phyloP scores from a whole-genome alignment of 2,329 filamentous ascomycete genomes.

The Botrytis fabae region DNA sequence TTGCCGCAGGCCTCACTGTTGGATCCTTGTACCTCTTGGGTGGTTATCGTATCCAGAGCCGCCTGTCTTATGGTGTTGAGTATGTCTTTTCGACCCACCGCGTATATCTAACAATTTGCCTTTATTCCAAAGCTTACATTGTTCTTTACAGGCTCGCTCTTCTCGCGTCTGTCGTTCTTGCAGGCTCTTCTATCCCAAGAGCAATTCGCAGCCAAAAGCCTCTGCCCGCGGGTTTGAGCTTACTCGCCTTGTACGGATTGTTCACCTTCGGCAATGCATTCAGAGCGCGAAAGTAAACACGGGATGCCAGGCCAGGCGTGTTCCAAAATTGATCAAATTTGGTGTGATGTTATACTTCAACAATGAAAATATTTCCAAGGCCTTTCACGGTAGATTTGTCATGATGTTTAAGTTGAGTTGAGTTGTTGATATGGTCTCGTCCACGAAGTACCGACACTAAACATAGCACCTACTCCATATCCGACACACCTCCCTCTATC shows the following conservation, averaged over 20 bases:
- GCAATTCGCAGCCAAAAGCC: slow-evolving; percentile 83
- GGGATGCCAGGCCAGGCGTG: slow-evolving; percentile 29
- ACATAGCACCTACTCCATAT: background rate
- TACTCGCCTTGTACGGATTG: slow-evolving; percentile 77
- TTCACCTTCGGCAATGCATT: slow-evolving; percentile 76
- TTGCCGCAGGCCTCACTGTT: slow-evolving; percentile 81
- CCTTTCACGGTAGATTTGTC: background rate
- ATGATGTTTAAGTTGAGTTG: slow-evolving; percentile 14
- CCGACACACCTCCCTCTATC: background rate
- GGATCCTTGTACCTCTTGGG: slow-evolving; percentile 75
- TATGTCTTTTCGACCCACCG: background rate
- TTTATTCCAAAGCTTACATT: slow-evolving; percentile 6
- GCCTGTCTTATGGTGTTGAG: slow-evolving; percentile 79
- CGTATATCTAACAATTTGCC: background rate
- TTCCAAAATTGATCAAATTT: slow-evolving; percentile 37
- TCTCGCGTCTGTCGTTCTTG: slow-evolving; percentile 81
- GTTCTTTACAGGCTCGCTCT: slow-evolving; percentile 59
- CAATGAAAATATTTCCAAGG: slow-evolving; percentile 2
- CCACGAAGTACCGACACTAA: background rate
- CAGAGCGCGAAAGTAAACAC: slow-evolving; percentile 39
- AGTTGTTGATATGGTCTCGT: background rate
- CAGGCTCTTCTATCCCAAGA: slow-evolving; percentile 79
- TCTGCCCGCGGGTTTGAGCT: slow-evolving; percentile 75
- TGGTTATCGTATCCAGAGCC: slow-evolving; percentile 74
- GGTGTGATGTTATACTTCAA: background rate